Conservation (phyloP, 176 grass and related monocot genomes). For the Pontederia paniculata region DNA sequence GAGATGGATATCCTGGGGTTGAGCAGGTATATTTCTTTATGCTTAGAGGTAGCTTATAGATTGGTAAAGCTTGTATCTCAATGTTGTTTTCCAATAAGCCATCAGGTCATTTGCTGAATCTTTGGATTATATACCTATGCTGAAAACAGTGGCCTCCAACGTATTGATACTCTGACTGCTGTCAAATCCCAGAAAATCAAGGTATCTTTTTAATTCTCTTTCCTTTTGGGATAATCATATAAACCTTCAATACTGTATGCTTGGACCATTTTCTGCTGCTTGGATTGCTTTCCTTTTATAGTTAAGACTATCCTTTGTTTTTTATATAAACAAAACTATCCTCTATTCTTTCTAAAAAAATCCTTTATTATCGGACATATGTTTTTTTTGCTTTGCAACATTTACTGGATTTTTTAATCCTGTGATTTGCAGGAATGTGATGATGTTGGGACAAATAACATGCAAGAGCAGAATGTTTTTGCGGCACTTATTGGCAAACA, state of each 20-base stretch:
- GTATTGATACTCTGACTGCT: conserved; percentile 61
- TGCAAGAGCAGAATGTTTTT: conserved; percentile 1
- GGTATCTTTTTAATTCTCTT: conserved; percentile 24
- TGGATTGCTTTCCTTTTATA: no score
- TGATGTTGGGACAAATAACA: neutral
- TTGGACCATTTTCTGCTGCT: no score
- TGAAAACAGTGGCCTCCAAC: conserved; percentile 72
- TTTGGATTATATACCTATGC: conserved; percentile 58
- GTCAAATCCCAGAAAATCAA: conserved; percentile 84
- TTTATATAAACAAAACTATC: no score
- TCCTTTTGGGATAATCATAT: neutral
- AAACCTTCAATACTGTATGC: neutral
- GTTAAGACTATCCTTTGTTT: no score
- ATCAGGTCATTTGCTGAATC: conserved; percentile 86
- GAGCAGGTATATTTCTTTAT: conserved; percentile 45
- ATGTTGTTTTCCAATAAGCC: conserved; percentile 56
- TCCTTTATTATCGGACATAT: no score
- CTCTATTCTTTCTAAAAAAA: no score
- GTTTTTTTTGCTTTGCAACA: no score
- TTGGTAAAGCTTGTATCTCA: neutral
- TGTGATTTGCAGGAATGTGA: neutral
- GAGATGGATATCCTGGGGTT: conserved; percentile 57
- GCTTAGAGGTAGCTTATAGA: neutral
- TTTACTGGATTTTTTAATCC: no score
- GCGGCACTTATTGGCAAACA: neutral